Evolutionary conservation across 495 filamentous ascomycete species (phyloP).

Genomic region (Cercophora sp.): DNA sequence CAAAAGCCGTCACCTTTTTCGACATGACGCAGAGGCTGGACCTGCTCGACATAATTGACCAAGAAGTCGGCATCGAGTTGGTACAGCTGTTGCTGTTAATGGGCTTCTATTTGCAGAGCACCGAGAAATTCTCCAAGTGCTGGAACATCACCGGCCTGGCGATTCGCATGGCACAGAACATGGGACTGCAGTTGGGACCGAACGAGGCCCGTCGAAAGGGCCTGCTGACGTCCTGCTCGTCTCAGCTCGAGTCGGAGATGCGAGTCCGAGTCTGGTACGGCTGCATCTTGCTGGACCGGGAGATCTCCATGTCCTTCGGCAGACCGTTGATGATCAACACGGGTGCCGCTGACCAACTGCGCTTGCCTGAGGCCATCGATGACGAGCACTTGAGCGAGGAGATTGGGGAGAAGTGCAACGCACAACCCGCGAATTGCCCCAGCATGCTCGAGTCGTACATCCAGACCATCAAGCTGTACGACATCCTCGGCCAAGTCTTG

Average conservation of each 20-base stretch:
- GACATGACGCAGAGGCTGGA: constrained; percentile 1
- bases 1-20: neutral
- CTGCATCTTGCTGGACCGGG: constrained; percentile 1
- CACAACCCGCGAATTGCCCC: neutral
- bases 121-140: constrained; percentile 3
- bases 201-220: neutral
- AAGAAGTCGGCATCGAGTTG: constrained; percentile 4
- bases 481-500: constrained; percentile 2
- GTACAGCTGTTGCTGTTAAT: constrained; percentile 8
- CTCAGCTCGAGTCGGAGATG: constrained; percentile 4
- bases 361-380: constrained; percentile 3
- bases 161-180: constrained; percentile 8
- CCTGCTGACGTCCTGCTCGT: neutral
- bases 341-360: neutral
- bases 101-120: constrained; percentile 8
- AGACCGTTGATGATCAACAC: constrained; percentile 4
- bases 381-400: constrained; percentile 2
- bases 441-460: neutral
- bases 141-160: constrained; percentile 10
- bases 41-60: constrained; percentile 6
- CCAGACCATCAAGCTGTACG: constrained; percentile 8
- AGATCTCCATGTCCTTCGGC: constrained; percentile 8
- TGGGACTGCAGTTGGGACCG: constrained; percentile 1
- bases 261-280: constrained; percentile 5
- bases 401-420: neutral